Evolutionary conservation across 75 land plant genomes (phyloP), one percentile per base, ranked within the genome.

Genomic region (Selaginella moellendorffii): DNA sequence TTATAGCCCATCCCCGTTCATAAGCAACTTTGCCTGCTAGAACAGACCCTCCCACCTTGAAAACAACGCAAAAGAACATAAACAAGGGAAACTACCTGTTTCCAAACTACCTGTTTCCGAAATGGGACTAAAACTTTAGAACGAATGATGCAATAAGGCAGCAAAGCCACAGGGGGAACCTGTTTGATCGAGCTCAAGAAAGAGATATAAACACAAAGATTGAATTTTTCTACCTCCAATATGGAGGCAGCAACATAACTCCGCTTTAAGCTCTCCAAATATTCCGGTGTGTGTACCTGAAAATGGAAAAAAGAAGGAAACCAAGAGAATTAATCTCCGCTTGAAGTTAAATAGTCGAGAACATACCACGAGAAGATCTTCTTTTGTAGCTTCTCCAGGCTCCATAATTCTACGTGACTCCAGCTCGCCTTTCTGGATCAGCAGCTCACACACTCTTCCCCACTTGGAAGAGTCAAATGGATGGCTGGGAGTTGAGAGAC

Each of bases 391-490:
- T 78, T 90, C 96, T 28, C 58, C 9, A 60, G 97, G 97, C 62
- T 92, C 96, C 42, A 92, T 83, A 36, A 88, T 69, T 26, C 62
- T 68, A 19, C 69, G 75, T 25, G 69, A 78, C 29, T 73, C 73
- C 27, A 92, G 23, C 25, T 69, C 54, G 23, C 85, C n/a, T 84
- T 87, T 85, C 10, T 66, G 29, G 10, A 69, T 63, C 8, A 92
- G 82, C 52, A 83, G 83, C 29, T 69, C 69, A 56, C 80, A 72
- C 20, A 92, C 78, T 21, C 90, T 85, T 28, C 90, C 85, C 97
- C 97, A 92, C 74, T 92, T 92, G 26, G 80, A 71, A 56, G 97
- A 85, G 78, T 92, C 97, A 88, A 92, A 92, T 21, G 97, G 97
- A 54, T 92, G 97, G 76, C 96, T 92, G 51, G 19, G 14, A 76